These are phyloP conservation scores for Macrotyloma uniflorum DNA, from an alignment of 306 rosid genomes.

Conservation along the genomic window DNA sequence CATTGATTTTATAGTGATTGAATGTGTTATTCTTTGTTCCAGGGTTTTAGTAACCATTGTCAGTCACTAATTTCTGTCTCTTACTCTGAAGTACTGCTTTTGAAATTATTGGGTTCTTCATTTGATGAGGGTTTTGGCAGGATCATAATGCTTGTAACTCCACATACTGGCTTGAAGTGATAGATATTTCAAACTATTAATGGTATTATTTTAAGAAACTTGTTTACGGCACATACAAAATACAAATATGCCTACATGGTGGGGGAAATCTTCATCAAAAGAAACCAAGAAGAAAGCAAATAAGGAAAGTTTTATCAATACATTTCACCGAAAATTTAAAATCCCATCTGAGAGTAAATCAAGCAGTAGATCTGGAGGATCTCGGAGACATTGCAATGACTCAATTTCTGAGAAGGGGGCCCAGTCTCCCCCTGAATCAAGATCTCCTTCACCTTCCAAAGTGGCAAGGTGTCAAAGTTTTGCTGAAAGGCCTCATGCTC, in stretches of 20 bases:
- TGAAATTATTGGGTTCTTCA: conserved; percentile 31
- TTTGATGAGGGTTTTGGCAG: conserved; percentile 36
- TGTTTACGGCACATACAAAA: conserved; percentile 27
- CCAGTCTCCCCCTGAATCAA: conserved; percentile 71
- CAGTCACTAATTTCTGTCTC: conserved; percentile 1
- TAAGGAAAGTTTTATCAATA: conserved; percentile 77
- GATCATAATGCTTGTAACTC: conserved; percentile 10
- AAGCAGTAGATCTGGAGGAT: conserved; percentile 59
- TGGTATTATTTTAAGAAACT: conserved; percentile 28
- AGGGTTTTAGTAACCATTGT: conserved; percentile 39
- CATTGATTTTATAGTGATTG: not conserved
- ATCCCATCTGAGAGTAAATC: conserved; percentile 68
- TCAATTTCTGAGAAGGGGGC: conserved; percentile 77
- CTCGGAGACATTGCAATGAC: conserved; percentile 65
- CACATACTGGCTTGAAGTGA: conserved; percentile 26
- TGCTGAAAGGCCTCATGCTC: conserved; percentile 79
- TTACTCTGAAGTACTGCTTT: conserved; percentile 33
- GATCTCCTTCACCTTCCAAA: conserved; percentile 88
- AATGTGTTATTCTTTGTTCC: conserved; percentile 39
- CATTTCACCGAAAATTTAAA: conserved; percentile 71
- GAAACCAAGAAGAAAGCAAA: conserved; percentile 77
- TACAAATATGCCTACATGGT: conserved; percentile 84
- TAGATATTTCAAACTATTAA: conserved; percentile 32
- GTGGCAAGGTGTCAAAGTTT: conserved; percentile 91
- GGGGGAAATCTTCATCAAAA: conserved; percentile 81